Conservation (phyloP, 1,139 yeast species). For the Hansenula lynferdii region DNA sequence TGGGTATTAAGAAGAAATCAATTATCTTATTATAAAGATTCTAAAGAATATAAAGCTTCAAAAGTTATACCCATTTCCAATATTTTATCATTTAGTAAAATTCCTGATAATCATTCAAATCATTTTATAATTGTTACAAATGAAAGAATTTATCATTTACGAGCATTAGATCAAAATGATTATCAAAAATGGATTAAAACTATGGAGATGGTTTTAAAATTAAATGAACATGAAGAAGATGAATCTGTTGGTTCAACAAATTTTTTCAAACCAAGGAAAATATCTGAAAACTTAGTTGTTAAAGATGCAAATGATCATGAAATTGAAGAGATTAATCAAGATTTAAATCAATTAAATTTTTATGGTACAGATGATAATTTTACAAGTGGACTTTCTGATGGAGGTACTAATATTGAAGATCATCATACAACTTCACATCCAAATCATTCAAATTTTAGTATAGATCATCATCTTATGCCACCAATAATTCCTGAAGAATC, state of each 20-base stretch:
- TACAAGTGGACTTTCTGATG: slow-evolving; percentile 27
- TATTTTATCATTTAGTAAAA: slow-evolving; percentile 28
- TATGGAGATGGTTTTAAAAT: slow-evolving; percentile 13
- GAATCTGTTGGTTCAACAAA: neutral
- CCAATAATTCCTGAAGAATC: slow-evolving; percentile 13
- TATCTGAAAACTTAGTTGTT: neutral
- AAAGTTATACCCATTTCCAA: slow-evolving; percentile 33
- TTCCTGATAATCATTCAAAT: slow-evolving; percentile 31
- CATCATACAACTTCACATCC: slow-evolving; percentile 3
- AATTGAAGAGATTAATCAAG: too few relatives aligned
- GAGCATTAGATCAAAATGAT: slow-evolving; percentile 31
- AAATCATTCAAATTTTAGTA: slow-evolving; percentile 2
- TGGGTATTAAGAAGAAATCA: slow-evolving; percentile 53
- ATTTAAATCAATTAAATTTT: slow-evolving; percentile 11
- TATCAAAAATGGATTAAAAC: slow-evolving; percentile 38
- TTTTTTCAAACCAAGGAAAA: slow-evolving; percentile 5
- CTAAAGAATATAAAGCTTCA: slow-evolving; percentile 50
- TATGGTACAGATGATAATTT: slow-evolving; percentile 26
- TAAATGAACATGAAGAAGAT: slow-evolving; percentile 15
- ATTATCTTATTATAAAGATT: slow-evolving; percentile 53
- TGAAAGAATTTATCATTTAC: slow-evolving; percentile 38
- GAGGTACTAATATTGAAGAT: slow-evolving; percentile 2
- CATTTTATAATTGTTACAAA: slow-evolving; percentile 30
- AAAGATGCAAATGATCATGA: too few relatives aligned
- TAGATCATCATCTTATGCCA: neutral